Conservation (phyloP, 352 stramenopile genomes). For the Peronospora belbahrii region DNA sequence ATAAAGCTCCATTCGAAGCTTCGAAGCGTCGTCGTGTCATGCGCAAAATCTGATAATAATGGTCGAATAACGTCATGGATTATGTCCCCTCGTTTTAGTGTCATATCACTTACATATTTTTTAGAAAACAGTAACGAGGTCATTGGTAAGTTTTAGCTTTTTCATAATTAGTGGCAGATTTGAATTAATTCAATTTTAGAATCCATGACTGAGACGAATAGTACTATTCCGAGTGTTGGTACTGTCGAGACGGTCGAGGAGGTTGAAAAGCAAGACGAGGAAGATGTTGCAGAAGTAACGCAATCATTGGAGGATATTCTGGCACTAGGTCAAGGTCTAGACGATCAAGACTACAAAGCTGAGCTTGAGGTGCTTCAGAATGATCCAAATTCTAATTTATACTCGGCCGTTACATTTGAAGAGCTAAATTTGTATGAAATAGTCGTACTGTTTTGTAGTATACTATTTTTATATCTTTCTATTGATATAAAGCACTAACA, state of each 20-base stretch:
- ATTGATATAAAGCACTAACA: not conserved
- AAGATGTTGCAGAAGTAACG: slow-evolving; percentile 57
- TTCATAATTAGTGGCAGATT: no score
- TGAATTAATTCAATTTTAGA: slow-evolving; percentile 9
- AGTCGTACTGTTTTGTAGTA: not conserved
- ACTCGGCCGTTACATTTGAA: slow-evolving; percentile 79
- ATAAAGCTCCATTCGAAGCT: slow-evolving; percentile 26
- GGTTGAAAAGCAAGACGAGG: slow-evolving; percentile 9
- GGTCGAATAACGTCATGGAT: not conserved
- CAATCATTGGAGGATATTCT: slow-evolving; percentile 78
- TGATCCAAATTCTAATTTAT: slow-evolving; percentile 78
- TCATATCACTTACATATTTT: not conserved
- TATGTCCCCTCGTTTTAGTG: not conserved
- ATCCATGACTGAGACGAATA: slow-evolving; percentile 27
- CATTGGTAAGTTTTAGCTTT: slow-evolving; percentile 12
- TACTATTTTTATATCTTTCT: no score
- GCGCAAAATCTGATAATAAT: slow-evolving; percentile 12
- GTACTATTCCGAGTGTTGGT: slow-evolving; percentile 5
- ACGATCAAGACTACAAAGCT: slow-evolving; percentile 84
- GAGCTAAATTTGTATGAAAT: slow-evolving; percentile 57
- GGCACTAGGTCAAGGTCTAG: slow-evolving; percentile 72
- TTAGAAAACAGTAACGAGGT: not conserved
- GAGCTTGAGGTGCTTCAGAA: slow-evolving; percentile 80
- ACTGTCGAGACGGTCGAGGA: not conserved
- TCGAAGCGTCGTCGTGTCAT: slow-evolving; percentile 14